Conservation (phyloP, 2,329 filamentous ascomycete species). For the Pseudocercospora macadamiae region DNA sequence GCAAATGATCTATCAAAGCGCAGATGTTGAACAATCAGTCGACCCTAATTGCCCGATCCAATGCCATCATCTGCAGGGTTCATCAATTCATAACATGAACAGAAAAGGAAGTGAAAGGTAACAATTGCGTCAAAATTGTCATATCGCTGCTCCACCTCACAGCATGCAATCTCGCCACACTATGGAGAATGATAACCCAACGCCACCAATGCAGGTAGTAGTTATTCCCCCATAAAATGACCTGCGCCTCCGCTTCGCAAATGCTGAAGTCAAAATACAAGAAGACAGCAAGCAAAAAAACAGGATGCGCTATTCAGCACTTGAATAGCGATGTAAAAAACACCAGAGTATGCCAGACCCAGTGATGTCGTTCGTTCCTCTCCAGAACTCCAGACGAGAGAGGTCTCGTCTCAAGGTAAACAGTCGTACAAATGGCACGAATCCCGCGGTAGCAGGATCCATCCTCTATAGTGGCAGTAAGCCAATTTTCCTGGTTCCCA, state of each 20-base stretch:
- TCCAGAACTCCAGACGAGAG: conserved; percentile 5
- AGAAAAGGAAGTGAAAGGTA: too few relatives aligned
- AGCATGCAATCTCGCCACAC: not conserved
- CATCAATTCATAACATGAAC: too few relatives aligned
- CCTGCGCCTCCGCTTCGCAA: conserved; percentile 15
- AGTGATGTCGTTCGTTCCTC: not conserved
- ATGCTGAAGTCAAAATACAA: not conserved
- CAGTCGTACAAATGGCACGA: not conserved
- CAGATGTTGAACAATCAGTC: too few relatives aligned
- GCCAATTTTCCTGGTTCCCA: not conserved
- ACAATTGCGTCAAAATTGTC: too few relatives aligned
- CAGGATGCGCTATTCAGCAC: conserved; percentile 34
- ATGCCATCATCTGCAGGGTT: too few relatives aligned
- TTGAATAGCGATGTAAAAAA: conserved; percentile 32
- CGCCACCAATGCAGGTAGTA: not conserved
- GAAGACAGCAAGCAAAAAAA: not conserved
- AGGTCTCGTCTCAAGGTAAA: not conserved
- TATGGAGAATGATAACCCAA: not conserved
- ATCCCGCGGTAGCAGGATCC: not conserved
- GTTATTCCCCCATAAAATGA: not conserved
- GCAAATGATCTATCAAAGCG: too few relatives aligned
- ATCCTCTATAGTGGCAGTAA: not conserved
- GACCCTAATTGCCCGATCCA: too few relatives aligned
- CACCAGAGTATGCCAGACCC: conserved; percentile 1
- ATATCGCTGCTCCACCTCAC: not conserved